Conservation (phyloP, 257 asterid species). For the Primulina eburnea region DNA sequence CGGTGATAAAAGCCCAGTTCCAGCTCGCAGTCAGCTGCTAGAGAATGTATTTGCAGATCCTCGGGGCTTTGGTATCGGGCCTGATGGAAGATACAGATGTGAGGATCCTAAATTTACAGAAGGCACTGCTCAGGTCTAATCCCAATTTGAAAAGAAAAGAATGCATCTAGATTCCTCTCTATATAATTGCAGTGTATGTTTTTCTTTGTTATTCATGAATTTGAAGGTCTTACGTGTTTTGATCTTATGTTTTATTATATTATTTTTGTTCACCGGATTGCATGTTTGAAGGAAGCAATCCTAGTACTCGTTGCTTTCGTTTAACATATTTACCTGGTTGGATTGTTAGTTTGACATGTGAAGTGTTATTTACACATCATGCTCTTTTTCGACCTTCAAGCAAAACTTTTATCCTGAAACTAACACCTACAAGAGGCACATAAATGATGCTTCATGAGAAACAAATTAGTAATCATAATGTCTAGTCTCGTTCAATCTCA, state of each 20-base stretch:
- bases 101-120: conserved; percentile 97
- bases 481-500: no score
- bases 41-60: conserved; percentile 98
- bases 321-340: no score
- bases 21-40: conserved; percentile 77
- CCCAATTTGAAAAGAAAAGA: neutral
- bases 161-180: neutral
- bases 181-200: neutral
- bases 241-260: neutral
- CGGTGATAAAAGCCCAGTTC: conserved; percentile 83
- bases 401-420: no score
- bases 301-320: neutral
- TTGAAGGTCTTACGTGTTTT: neutral
- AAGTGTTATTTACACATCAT: no score
- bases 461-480: no score
- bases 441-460: no score
- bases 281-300: neutral
- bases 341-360: no score
- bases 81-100: conserved; percentile 93
- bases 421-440: no score
- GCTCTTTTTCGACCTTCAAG: no score
- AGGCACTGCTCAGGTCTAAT: conserved; percentile 89
- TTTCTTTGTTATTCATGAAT: neutral
- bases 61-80: conserved; percentile 86
- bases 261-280: neutral